phyloP scores from a whole-genome alignment of 2,329 filamentous ascomycete genomes.

The Aspergillus luchuensis region DNA sequence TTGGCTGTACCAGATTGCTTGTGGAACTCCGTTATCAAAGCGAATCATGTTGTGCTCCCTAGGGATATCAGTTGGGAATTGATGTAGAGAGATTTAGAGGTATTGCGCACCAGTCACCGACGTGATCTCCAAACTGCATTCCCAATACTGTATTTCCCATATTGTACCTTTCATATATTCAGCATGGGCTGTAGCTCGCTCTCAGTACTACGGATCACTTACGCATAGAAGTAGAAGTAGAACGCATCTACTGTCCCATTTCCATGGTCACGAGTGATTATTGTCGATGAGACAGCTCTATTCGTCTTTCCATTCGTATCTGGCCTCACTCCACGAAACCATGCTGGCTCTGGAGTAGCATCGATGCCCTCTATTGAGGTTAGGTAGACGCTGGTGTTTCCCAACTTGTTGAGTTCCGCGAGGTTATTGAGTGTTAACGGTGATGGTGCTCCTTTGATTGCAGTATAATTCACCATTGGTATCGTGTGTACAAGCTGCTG shows the following conservation, averaged over 20 bases:
- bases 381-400: constrained; percentile 51
- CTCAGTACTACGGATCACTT: constrained; percentile 15
- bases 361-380: constrained; percentile 54
- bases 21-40: constrained; percentile 59
- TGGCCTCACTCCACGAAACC: constrained; percentile 58
- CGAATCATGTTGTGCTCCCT: constrained; percentile 70
- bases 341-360: constrained; percentile 44
- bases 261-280: constrained; percentile 62
- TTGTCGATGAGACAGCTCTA: constrained; percentile 52
- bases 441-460: constrained; percentile 39
- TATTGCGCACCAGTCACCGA: constrained; percentile 60
- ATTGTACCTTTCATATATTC: constrained; percentile 46
- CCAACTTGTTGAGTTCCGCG: constrained; percentile 49
- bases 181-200: neutral
- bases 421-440: constrained; percentile 53
- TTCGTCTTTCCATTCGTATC: constrained; percentile 54
- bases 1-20: constrained; percentile 64
- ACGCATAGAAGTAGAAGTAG: constrained; percentile 65
- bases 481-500: constrained; percentile 51
- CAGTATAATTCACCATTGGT: constrained; percentile 48
- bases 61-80: neutral
- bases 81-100: neutral
- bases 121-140: constrained; percentile 59
- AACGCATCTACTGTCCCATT: constrained; percentile 59
- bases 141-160: constrained; percentile 55